Evolutionary conservation across 2,329 filamentous ascomycete species (phyloP), one percentile per base, ranked within the genome.

Genomic region (Trichoderma citrinoviride): DNA sequence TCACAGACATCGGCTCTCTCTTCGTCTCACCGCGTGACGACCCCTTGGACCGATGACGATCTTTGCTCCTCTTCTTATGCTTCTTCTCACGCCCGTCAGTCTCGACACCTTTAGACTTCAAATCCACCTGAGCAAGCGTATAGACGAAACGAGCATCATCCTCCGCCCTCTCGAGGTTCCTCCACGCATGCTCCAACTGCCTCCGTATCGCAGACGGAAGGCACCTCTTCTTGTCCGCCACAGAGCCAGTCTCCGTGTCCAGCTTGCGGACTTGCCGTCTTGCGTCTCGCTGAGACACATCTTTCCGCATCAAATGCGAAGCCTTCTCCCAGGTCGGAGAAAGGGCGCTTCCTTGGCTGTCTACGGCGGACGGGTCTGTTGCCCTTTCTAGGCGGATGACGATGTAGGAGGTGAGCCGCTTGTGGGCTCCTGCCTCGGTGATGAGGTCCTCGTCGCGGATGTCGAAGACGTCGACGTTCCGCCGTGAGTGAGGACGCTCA

Each of bases 71-170:
- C 47, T n/a, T 58, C 53, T 66, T 68, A 33, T 67, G 62, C 25
- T 67, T 72, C 40, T 43, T 52, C 25, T 67, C 47, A 17, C 68
- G 64, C 23, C 67, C 56, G n/a, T 25, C 27, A 8, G 14, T 44
- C 37, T 68, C 67, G 23, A 77, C 67, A 43, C 70, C 69, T 60
- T 71, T 75, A 4, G 77, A 68, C 62, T 77, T 73, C 27, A 76
- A 76, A 43, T 83, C 78, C 7, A 84, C 71, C 69, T 84, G 82
- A 15, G 73, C 78, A 5, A 85, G 71, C 17, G 73, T 72, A 66
- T 79, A 80, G 27, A 75, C 69, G 64, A 74, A 84, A 6, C 77
- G 75, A 2, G 49, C 61, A 43, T 83, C 79, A 3, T 46, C 61
- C 17, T 83, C 79, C 5, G 44, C 43, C 2, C 61, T 41, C 17